These are phyloP conservation scores for Lactarius quietus DNA, from an alignment of 768 basidiomycete species.

Conservation along the genomic window DNA sequence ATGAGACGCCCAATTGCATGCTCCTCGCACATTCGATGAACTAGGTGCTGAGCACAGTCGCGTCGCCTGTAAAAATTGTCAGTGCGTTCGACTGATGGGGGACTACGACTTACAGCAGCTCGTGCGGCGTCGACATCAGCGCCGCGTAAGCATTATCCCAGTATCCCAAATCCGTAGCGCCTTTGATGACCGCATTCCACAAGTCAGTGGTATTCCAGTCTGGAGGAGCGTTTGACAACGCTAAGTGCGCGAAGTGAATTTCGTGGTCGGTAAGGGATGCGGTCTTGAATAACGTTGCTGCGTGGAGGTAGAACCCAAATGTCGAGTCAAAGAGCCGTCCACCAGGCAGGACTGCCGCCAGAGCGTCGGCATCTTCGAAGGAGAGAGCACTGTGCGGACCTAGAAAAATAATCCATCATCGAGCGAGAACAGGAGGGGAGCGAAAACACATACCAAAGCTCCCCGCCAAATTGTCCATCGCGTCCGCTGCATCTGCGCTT, in stretches of 20 bases:
- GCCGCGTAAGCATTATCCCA: slow-evolving; percentile 89
- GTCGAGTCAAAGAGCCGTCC: slow-evolving; percentile 54
- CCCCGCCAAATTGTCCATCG: slow-evolving; percentile 72
- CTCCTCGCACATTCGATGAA: slow-evolving; percentile 91
- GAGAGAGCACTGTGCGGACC: slow-evolving; percentile 49
- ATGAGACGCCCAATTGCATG: slow-evolving; percentile 76
- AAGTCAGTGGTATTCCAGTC: slow-evolving; percentile 59
- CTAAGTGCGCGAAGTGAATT: slow-evolving; percentile 71
- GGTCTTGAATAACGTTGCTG: slow-evolving; percentile 68
- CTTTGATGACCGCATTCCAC: slow-evolving; percentile 77
- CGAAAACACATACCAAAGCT: slow-evolving; percentile 57
- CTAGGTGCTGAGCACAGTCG: slow-evolving; percentile 76
- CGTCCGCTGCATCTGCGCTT: slow-evolving; percentile 65
- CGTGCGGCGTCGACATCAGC: slow-evolving; percentile 68
- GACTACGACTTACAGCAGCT: slow-evolving; percentile 62
- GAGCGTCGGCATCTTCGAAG: slow-evolving; percentile 59
- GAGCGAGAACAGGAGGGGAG: neutral
- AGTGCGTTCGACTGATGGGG: neutral
- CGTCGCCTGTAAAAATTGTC: slow-evolving; percentile 53
- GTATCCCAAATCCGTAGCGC: slow-evolving; percentile 63
- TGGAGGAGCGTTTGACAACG: slow-evolving; percentile 63
- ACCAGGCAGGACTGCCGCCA: slow-evolving; percentile 59
- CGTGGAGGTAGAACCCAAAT: slow-evolving; percentile 75
- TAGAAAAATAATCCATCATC: slow-evolving; percentile 29
- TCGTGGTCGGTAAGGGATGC: slow-evolving; percentile 54